Percentiles rank a stretch among this genome's conserved stretches.
Evolutionary conservation across 108 stramenopile genomes (phyloP).

Genomic region (Discostella pseudostelligera): DNA sequence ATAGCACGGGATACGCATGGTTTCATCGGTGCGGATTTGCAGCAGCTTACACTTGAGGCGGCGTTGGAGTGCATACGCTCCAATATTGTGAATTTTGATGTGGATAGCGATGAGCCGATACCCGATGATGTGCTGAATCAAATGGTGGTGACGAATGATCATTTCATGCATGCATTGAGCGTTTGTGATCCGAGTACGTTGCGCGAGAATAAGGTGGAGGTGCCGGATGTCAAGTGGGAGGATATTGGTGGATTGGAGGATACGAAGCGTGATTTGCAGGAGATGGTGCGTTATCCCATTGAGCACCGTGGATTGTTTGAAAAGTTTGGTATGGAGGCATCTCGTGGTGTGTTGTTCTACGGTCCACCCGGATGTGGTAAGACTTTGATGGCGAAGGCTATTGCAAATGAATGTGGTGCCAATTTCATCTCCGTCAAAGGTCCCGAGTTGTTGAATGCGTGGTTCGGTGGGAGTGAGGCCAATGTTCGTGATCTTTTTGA

Average conservation of each 20-base stretch:
- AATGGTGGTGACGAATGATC: conserved; percentile 88
- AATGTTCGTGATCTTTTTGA: conserved; percentile 94
- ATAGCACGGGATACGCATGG: conserved; percentile 88
- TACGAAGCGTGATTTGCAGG: conserved; percentile 97
- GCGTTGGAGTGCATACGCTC: conserved; percentile 85
- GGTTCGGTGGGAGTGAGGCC: conserved; percentile 98
- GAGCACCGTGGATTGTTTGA: conserved; percentile 95
- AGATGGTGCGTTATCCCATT: conserved; percentile 97
- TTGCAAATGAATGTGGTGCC: conserved; percentile 97
- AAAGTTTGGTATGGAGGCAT: conserved; percentile 91
- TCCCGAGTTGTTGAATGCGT: conserved; percentile 94
- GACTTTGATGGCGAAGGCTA: conserved; percentile 98
- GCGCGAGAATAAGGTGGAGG: conserved; percentile 90
- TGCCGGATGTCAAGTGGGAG: conserved; percentile 97
- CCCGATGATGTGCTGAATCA: conserved; percentile 82
- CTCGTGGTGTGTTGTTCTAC: conserved; percentile 93
- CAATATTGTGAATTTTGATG: conserved; percentile 85
- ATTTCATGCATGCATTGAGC: conserved; percentile 91
- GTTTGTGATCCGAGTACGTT: conserved; percentile 90
- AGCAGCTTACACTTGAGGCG: conserved; percentile 94
- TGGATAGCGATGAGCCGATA: conserved; percentile 75
- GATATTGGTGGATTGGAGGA: conserved; percentile 99
- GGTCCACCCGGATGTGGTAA: conserved; percentile 92
- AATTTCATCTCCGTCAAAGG: conserved; percentile 98
- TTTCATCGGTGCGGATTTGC: conserved; percentile 95